Evolutionary conservation across 148 eudicot species (phyloP).

Genomic region (Diospyros kaki): DNA sequence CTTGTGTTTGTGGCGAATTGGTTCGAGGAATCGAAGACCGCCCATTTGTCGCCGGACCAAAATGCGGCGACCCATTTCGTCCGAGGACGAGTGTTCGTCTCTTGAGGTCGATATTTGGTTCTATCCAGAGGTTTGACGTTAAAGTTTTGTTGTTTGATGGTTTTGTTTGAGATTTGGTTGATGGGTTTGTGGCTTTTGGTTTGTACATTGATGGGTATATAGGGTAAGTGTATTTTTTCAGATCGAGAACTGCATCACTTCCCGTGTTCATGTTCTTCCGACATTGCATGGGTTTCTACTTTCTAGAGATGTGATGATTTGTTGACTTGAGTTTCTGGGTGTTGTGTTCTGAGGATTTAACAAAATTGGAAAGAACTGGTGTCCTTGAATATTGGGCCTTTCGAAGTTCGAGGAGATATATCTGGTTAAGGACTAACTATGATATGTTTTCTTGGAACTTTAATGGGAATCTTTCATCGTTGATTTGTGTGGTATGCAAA

Average conservation of each 20-base stretch:
- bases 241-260: conserved; percentile 10
- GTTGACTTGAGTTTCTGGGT: neutral
- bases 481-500: neutral
- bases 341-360: neutral
- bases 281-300: conserved; percentile 6
- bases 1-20: neutral
- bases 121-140: neutral
- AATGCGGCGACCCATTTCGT: conserved; percentile 22
- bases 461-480: neutral
- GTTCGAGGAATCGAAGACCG: conserved; percentile 16
- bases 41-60: conserved; percentile 15
- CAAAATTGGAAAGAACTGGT: neutral
- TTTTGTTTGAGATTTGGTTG: conserved; percentile 3
- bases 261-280: neutral
- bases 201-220: neutral
- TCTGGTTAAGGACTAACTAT: neutral
- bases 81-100: conserved; percentile 1
- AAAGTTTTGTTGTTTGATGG: conserved; percentile 2
- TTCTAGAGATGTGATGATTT: neutral
- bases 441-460: neutral
- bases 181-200: neutral
- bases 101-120: neutral
- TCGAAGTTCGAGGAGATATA: neutral
- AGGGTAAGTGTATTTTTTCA: neutral
- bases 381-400: neutral